Conservation (phyloP, 495 filamentous ascomycete genomes). For the Jackrogersella multiformis region DNA sequence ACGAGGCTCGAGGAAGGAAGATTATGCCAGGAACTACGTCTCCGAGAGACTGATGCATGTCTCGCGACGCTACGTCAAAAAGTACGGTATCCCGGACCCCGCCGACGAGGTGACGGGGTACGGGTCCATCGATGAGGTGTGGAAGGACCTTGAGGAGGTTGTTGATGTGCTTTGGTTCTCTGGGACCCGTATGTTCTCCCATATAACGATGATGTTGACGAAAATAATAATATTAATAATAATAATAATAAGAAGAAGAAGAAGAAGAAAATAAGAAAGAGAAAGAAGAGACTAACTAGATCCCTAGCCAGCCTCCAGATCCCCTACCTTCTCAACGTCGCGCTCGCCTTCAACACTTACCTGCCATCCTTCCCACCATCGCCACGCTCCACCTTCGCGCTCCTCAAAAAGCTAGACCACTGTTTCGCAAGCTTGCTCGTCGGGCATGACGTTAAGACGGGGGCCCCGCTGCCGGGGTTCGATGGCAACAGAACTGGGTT, state of each 20-base stretch:
- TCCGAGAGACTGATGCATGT: constrained; percentile 69
- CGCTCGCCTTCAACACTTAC: constrained; percentile 71
- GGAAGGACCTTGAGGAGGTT: constrained; percentile 72
- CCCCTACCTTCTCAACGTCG: constrained; percentile 80
- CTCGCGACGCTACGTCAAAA: constrained; percentile 77
- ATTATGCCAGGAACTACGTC: constrained; percentile 74
- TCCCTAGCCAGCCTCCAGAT: constrained; percentile 78
- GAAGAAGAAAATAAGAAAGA: too few species aligned
- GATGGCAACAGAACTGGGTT: constrained; percentile 52
- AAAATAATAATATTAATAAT: neutral
- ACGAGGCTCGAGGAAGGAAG: constrained; percentile 79
- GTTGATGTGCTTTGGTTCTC: constrained; percentile 84
- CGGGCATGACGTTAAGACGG: constrained; percentile 71
- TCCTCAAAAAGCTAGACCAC: constrained; percentile 79
- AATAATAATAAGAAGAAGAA: neutral
- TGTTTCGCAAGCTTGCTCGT: constrained; percentile 77
- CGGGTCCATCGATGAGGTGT: constrained; percentile 71
- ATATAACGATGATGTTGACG: too few species aligned
- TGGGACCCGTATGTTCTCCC: constrained; percentile 73
- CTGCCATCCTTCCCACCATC: constrained; percentile 74
- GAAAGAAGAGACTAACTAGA: neutral
- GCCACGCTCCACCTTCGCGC: constrained; percentile 67
- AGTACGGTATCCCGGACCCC: constrained; percentile 66
- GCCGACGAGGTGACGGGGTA: constrained; percentile 70
- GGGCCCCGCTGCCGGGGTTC: constrained; percentile 72